phyloP scores from a whole-genome alignment of 1,284 basidiomycete genomes.

The Schizophyllum commune region DNA sequence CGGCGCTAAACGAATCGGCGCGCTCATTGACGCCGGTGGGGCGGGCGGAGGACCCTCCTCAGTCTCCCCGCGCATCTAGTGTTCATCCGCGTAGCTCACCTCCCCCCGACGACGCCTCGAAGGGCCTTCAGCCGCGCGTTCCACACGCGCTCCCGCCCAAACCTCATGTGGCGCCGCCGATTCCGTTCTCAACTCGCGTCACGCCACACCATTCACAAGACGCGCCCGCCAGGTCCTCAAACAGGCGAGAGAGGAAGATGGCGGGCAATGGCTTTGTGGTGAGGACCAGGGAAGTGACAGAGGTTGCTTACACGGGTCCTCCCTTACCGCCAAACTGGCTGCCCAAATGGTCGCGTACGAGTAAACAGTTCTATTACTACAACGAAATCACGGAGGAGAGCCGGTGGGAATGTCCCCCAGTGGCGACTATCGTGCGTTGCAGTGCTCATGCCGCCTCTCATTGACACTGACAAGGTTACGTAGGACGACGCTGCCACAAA shows the following conservation, averaged over 20 bases:
- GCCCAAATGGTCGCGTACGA: not conserved
- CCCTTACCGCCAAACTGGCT: constrained; percentile 4
- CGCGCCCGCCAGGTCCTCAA: not conserved
- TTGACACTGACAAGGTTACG: constrained; percentile 13
- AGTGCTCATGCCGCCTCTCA: constrained; percentile 7
- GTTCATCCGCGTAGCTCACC: not conserved
- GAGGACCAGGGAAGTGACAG: not conserved
- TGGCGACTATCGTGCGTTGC: not conserved
- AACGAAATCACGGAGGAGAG: constrained; percentile 5
- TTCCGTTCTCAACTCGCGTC: not conserved
- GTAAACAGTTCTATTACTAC: not conserved
- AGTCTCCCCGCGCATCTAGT: not conserved
- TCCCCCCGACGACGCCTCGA: not conserved
- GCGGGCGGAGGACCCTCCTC: not conserved
- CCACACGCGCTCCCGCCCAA: not conserved
- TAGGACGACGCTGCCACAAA: constrained; percentile 21
- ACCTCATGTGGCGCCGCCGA: not conserved
- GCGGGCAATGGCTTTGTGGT: not conserved
- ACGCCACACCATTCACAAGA: not conserved
- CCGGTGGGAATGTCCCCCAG: constrained; percentile 10
- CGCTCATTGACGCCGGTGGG: not conserved
- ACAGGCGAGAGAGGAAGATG: not conserved
- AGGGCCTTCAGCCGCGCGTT: not conserved
- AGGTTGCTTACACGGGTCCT: not conserved
- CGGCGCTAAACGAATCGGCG: not conserved